A percentile compares a stretch with the other conserved stretches of the same genome.
phyloP scores from a whole-genome alignment of 2,329 filamentous ascomycete species.

The Ophiostoma ips region DNA sequence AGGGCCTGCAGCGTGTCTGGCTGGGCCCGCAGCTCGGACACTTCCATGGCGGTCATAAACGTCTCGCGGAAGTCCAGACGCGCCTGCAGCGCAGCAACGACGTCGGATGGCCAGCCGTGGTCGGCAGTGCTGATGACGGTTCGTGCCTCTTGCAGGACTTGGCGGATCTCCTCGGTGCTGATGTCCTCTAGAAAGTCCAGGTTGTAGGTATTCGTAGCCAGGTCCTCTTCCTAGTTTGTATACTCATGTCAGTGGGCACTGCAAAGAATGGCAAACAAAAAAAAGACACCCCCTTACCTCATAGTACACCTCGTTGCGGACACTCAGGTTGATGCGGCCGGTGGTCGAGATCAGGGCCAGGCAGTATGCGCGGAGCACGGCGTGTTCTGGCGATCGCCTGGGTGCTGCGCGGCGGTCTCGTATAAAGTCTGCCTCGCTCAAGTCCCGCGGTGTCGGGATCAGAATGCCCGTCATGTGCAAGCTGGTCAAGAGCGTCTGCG shows the following conservation, averaged over 20 bases:
- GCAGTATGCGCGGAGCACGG: conserved; percentile 72
- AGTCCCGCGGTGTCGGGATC: conserved; percentile 48
- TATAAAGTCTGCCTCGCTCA: conserved; percentile 53
- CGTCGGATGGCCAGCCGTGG: conserved; percentile 25
- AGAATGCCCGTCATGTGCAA: conserved; percentile 77
- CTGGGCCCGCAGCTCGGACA: conserved; percentile 30
- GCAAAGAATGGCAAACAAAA: too few species aligned
- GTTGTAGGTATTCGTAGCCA: conserved; percentile 83
- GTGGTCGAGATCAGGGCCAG: conserved; percentile 73
- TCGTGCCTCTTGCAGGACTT: conserved; percentile 40
- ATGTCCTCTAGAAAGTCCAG: conserved; percentile 58
- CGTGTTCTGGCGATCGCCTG: conserved; percentile 20
- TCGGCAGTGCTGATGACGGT: conserved; percentile 31
- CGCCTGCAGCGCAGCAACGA: conserved; percentile 42
- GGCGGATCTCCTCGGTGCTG: conserved; percentile 39
- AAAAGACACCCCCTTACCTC: too few species aligned
- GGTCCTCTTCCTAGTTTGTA: conserved; percentile 98
- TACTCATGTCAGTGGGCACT: too few species aligned
- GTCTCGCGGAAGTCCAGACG: conserved; percentile 53
- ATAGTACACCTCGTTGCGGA: conserved; percentile 77
- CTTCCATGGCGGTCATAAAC: conserved; percentile 43
- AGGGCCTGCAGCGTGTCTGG: conserved; percentile 33
- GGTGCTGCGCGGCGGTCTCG: conserved; percentile 12
- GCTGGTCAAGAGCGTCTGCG: conserved; percentile 87
- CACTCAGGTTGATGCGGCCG: conserved; percentile 59